Conservation (phyloP, 2,329 filamentous ascomycete species). For the Drechmeria coniospora region DNA sequence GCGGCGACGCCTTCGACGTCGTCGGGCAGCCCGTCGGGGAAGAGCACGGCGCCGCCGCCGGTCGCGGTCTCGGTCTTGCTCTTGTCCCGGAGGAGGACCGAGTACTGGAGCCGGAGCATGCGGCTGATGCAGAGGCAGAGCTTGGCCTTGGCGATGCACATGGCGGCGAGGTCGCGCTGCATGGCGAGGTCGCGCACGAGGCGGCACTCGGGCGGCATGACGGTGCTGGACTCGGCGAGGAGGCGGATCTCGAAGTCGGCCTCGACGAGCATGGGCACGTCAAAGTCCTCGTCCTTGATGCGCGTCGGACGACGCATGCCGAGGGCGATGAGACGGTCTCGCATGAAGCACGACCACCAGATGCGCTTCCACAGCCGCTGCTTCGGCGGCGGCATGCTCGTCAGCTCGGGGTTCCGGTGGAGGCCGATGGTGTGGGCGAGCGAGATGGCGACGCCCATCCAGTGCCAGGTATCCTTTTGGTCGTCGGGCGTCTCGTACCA, state of each 20-base stretch:
- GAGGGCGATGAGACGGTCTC: constrained; percentile 78
- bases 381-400: constrained; percentile 56
- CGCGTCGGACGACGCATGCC: constrained; percentile 87
- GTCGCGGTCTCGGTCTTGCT: constrained; percentile 63
- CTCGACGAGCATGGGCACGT: constrained; percentile 77
- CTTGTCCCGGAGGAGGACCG: constrained; percentile 72
- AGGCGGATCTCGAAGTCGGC: constrained; percentile 68
- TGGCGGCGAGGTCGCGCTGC: constrained; percentile 64
- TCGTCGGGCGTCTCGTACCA: constrained; percentile 97
- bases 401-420: constrained; percentile 68
- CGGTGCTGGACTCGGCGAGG: constrained; percentile 50
- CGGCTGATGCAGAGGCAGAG: constrained; percentile 80
- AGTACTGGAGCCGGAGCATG: constrained; percentile 83
- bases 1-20: constrained; percentile 63
- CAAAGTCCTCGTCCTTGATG: constrained; percentile 86
- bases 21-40: constrained; percentile 76
- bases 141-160: constrained; percentile 87
- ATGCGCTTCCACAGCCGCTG: constrained; percentile 86
- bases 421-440: constrained; percentile 86
- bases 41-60: constrained; percentile 70
- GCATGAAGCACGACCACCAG: constrained; percentile 97
- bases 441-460: constrained; percentile 93
- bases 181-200: constrained; percentile 54
- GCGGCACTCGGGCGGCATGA: constrained; percentile 55
- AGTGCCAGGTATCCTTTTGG: constrained; percentile 96